Evolutionary conservation across 2,329 filamentous ascomycete genomes (phyloP).

Genomic region (Verticillium klebahnii): DNA sequence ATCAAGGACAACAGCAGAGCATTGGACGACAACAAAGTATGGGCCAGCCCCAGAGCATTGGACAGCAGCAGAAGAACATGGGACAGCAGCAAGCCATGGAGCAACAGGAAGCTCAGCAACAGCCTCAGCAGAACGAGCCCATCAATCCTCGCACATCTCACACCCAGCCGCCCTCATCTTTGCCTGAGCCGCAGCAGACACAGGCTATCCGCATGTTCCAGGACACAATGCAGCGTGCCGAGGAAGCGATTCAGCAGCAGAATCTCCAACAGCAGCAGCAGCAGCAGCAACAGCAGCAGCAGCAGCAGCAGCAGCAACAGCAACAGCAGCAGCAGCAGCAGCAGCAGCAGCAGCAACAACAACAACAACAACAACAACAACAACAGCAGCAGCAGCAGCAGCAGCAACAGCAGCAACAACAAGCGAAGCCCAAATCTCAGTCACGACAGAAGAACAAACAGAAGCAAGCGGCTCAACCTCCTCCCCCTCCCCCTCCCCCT

Average conservation of each 20-base stretch:
- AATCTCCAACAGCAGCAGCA: constrained; percentile 15
- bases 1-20: constrained; percentile 18
- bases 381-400: constrained; percentile 14
- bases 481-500: constrained; percentile 20
- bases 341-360: constrained; percentile 18
- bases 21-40: constrained; percentile 18
- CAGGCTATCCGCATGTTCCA: background rate
- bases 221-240: background rate
- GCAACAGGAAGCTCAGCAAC: constrained; percentile 6
- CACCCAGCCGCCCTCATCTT: background rate
- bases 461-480: constrained; percentile 21
- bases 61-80: constrained; percentile 19
- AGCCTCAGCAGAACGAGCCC: constrained; percentile 3
- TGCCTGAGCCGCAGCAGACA: background rate
- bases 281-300: constrained; percentile 25
- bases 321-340: constrained; percentile 23
- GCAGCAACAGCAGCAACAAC: constrained; percentile 4
- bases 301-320: constrained; percentile 23
- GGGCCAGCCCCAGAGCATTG: constrained; percentile 20
- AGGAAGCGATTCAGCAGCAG: background rate
- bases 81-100: constrained; percentile 8
- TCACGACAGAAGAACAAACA: constrained; percentile 8
- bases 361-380: constrained; percentile 14
- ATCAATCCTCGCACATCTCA: background rate
- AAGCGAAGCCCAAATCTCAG: constrained; percentile 18